Evolutionary conservation across 2,329 filamentous ascomycete species (phyloP).

Genomic region (Penicillium olsonii): DNA sequence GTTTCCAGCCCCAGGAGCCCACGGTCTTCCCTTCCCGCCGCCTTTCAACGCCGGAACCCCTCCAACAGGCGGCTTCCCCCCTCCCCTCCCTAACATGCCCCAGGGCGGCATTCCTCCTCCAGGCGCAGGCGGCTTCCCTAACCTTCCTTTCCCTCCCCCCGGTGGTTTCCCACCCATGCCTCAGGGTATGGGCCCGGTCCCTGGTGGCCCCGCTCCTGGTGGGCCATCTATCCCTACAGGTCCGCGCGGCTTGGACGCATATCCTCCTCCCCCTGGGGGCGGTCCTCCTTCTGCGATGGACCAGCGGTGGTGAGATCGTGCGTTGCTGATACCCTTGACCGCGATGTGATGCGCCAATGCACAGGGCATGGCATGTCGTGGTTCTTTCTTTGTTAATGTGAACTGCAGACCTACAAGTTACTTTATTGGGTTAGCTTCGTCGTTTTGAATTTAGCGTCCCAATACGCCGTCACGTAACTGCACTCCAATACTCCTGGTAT

Average conservation of each 20-base stretch:
- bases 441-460: background rate
- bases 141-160: conserved; percentile 48
- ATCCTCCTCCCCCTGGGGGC: conserved; percentile 31
- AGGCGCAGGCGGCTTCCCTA: conserved; percentile 39
- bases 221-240: conserved; percentile 26
- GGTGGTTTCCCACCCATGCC: conserved; percentile 45
- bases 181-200: conserved; percentile 18
- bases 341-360: conserved; percentile 4
- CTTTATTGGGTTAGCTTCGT: background rate
- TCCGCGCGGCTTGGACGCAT: conserved; percentile 32
- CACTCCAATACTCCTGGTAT: background rate
- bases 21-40: conserved; percentile 57
- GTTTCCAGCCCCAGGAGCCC: conserved; percentile 55
- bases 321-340: conserved; percentile 11
- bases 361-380: conserved; percentile 8
- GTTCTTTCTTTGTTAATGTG: conserved; percentile 18
- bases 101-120: conserved; percentile 41
- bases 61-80: conserved; percentile 39
- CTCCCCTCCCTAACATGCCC: conserved; percentile 42
- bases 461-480: background rate
- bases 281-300: conserved; percentile 32
- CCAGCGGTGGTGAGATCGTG: conserved; percentile 28
- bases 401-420: conserved; percentile 3
- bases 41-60: conserved; percentile 46
- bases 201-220: conserved; percentile 5